Evolutionary conservation across 768 basidiomycete species (phyloP).

Genomic region (Harrya chromipes): DNA sequence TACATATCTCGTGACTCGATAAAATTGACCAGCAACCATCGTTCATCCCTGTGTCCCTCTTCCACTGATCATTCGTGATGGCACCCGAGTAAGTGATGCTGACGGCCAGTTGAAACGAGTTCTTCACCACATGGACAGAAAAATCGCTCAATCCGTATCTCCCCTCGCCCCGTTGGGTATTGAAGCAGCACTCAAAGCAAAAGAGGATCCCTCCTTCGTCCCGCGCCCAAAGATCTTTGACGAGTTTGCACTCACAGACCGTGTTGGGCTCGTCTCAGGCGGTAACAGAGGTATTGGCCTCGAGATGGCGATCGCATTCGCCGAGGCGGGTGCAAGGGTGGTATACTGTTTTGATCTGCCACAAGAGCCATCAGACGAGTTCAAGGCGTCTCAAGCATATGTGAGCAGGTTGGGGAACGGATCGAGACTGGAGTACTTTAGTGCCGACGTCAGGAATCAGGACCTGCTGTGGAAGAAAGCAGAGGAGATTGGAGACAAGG

Average conservation of each 20-base stretch:
- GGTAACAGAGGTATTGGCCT: constrained; percentile 72
- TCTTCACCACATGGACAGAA: background rate
- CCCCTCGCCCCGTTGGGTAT: constrained; percentile 63
- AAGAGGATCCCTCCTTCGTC: constrained; percentile 31
- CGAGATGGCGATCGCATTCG: constrained; percentile 76
- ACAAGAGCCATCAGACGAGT: constrained; percentile 52
- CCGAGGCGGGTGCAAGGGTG: constrained; percentile 67
- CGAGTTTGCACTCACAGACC: constrained; percentile 55
- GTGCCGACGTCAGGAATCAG: constrained; percentile 66
- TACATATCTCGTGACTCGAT: no score
- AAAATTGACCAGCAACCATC: no score
- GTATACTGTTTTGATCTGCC: constrained; percentile 72
- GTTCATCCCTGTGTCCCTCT: no score
- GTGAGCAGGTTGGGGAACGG: constrained; percentile 43
- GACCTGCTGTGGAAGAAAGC: constrained; percentile 51
- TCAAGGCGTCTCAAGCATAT: constrained; percentile 50
- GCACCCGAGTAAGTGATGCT: background rate
- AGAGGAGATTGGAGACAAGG: constrained; percentile 60
- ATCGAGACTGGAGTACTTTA: constrained; percentile 56
- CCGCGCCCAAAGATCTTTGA: constrained; percentile 53
- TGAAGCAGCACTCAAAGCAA: constrained; percentile 49
- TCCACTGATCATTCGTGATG: no score
- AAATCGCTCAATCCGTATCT: constrained; percentile 43
- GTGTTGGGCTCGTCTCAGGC: constrained; percentile 62
- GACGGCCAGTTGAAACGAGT: background rate